phyloP scores from a whole-genome alignment of 73 alveolate genomes.

The Paramecium biaurelia region DNA sequence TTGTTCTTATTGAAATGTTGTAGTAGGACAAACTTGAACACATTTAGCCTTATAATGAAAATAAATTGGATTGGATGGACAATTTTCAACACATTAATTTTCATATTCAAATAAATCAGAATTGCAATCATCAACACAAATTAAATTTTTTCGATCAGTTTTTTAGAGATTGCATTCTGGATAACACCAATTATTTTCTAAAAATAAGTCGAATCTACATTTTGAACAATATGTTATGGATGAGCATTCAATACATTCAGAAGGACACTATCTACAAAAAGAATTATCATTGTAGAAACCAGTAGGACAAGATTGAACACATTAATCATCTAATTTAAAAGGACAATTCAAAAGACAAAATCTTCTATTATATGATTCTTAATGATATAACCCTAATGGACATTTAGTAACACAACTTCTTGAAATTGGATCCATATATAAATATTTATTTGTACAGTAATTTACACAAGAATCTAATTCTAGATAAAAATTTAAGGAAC shows the following conservation, averaged over 20 bases:
- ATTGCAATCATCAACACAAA: background rate
- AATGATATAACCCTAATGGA: background rate
- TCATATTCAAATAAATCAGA: background rate
- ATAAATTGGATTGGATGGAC: background rate
- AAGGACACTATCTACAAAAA: background rate
- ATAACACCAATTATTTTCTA: background rate
- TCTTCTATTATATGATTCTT: background rate
- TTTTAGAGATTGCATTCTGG: background rate
- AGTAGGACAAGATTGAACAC: background rate
- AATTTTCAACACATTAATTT: background rate
- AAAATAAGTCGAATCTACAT: background rate
- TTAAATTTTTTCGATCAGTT: background rate
- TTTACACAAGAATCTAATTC: background rate
- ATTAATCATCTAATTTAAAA: background rate
- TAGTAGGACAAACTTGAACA: background rate
- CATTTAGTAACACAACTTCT: background rate
- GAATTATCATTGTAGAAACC: background rate
- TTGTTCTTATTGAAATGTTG: background rate
- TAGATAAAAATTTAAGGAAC: background rate
- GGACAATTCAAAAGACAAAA: background rate
- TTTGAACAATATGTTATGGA: background rate
- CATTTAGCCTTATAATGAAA: background rate
- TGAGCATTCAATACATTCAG: background rate
- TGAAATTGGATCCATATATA: background rate
- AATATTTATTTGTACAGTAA: background rate